Percentiles rank a stretch among this genome's conserved stretches.
These are phyloP conservation scores for Filobasidium wieringae DNA, from an alignment of 768 basidiomycete genomes.

Conservation along the genomic window DNA sequence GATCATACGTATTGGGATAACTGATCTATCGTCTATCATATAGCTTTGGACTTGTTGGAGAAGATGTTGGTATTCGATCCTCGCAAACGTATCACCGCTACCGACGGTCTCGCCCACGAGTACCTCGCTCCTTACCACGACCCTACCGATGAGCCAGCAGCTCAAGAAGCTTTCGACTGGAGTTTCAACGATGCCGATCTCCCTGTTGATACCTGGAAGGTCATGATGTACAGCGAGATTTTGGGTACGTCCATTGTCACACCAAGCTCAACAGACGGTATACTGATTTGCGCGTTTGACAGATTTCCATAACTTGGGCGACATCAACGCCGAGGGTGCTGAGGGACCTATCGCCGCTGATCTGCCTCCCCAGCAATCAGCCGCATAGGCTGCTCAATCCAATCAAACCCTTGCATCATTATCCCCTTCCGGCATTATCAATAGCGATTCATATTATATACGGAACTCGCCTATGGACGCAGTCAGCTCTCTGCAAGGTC, in stretches of 20 bases:
- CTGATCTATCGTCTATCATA: slow-evolving; percentile 1
- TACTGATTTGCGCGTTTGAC: background rate
- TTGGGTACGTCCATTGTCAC: slow-evolving; percentile 50
- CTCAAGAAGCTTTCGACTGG: slow-evolving; percentile 94
- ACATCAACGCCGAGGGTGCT: slow-evolving; percentile 33
- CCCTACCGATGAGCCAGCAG: slow-evolving; percentile 90
- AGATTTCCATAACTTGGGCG: slow-evolving; percentile 41
- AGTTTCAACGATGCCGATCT: slow-evolving; percentile 98
- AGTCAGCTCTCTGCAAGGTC: too few species aligned
- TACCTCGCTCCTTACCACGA: slow-evolving; percentile 98
- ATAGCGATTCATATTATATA: too few species aligned
- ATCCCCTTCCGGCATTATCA: too few species aligned
- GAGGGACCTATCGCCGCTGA: slow-evolving; percentile 38
- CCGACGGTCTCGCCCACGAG: slow-evolving; percentile 76
- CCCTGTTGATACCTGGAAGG: slow-evolving; percentile 98
- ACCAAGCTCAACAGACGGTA: background rate
- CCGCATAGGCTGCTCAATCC: background rate
- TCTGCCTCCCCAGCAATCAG: background rate
- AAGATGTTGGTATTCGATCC: slow-evolving; percentile 99
- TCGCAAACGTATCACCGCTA: slow-evolving; percentile 86
- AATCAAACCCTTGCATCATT: too few species aligned
- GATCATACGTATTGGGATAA: too few species aligned
- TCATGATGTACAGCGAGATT: slow-evolving; percentile 99
- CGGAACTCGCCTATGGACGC: too few species aligned
- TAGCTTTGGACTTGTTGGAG: slow-evolving; percentile 89